phyloP scores from a whole-genome alignment of 176 grass and related monocot species.

The Luzula sylvatica region DNA sequence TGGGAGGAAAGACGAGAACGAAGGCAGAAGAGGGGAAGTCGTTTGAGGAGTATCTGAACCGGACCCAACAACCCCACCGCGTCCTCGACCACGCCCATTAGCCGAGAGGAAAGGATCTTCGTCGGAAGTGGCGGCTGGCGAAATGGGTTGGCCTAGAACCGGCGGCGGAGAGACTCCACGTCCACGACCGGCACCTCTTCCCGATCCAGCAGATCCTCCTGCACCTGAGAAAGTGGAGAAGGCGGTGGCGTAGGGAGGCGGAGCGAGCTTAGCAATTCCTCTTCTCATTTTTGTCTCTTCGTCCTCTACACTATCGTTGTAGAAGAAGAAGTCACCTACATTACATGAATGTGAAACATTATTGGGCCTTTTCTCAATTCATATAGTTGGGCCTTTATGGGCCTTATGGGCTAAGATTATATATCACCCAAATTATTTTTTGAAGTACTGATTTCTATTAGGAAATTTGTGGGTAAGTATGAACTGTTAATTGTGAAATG shows the following conservation, averaged over 20 bases:
- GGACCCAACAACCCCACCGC: slow-evolving; percentile 10
- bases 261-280: slow-evolving; percentile 25
- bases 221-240: slow-evolving; percentile 42
- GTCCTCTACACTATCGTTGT: not conserved
- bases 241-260: slow-evolving; percentile 20
- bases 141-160: slow-evolving; percentile 21
- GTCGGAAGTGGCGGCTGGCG: not conserved
- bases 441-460: too few species aligned
- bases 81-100: slow-evolving; percentile 16
- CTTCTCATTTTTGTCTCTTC: slow-evolving; percentile 22
- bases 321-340: too few species aligned
- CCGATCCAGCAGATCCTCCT: slow-evolving; percentile 18
- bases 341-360: too few species aligned
- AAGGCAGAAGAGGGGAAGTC: slow-evolving; percentile 17
- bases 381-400: not conserved
- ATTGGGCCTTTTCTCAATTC: slow-evolving; percentile 12
- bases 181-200: slow-evolving; percentile 31
- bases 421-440: not conserved
- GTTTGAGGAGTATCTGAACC: not conserved
- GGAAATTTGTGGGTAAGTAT: slow-evolving; percentile 7
- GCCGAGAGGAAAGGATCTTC: slow-evolving; percentile 21
- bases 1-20: slow-evolving; percentile 18
- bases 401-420: not conserved
- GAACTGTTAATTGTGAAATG: slow-evolving; percentile 9
- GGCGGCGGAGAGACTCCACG: slow-evolving; percentile 16